These are phyloP conservation scores for Populus tremula DNA, from an alignment of 345 rosid genomes.

Conservation along the genomic window DNA sequence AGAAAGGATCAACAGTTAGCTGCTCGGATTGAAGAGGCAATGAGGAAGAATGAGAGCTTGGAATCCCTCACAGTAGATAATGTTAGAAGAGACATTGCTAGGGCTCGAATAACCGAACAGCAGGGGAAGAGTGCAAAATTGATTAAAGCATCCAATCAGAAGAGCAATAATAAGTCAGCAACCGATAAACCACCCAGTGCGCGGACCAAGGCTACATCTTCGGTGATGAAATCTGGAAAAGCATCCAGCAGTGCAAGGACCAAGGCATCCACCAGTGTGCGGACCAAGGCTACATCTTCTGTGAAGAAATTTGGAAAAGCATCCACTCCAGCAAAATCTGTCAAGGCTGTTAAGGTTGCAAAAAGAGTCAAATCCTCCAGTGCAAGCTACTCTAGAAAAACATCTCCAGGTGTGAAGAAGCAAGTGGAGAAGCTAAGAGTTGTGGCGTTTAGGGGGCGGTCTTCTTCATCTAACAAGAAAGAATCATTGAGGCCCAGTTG, in stretches of 20 bases:
- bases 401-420: slow-evolving; percentile 17
- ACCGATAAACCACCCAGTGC: neutral
- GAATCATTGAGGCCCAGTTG: slow-evolving; percentile 38
- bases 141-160: slow-evolving; percentile 44
- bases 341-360: slow-evolving; percentile 25
- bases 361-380: slow-evolving; percentile 24
- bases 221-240: slow-evolving; percentile 36
- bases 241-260: slow-evolving; percentile 18
- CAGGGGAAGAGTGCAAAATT: slow-evolving; percentile 51
- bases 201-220: slow-evolving; percentile 22
- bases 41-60: slow-evolving; percentile 79
- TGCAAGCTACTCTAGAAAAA: slow-evolving; percentile 17
- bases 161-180: slow-evolving; percentile 34
- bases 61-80: slow-evolving; percentile 64
- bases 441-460: slow-evolving; percentile 70
- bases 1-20: slow-evolving; percentile 59
- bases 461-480: slow-evolving; percentile 44
- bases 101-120: slow-evolving; percentile 59
- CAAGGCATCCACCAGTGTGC: slow-evolving; percentile 17
- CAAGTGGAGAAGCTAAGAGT: slow-evolving; percentile 48
- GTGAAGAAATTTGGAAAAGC: slow-evolving; percentile 37
- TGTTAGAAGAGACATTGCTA: slow-evolving; percentile 63
- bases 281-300: slow-evolving; percentile 24
- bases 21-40: slow-evolving; percentile 65
- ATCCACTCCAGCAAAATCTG: slow-evolving; percentile 38